Percentiles rank a stretch among this genome's conserved stretches.
Conservation (phyloP, 78 protist genomes). For the Monocercomonoides exilis region DNA sequence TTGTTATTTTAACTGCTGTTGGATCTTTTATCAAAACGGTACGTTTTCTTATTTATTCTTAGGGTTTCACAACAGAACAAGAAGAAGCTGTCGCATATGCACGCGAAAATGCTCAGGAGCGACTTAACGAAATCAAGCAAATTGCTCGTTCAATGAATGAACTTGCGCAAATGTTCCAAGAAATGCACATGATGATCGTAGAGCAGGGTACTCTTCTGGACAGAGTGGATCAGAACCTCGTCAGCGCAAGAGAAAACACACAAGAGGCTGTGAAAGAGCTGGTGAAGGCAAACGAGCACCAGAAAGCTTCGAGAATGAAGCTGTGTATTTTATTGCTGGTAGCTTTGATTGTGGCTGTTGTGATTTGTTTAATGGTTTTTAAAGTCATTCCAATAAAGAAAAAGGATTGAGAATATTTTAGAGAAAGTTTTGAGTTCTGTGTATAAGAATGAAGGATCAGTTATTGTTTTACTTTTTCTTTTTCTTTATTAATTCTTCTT, state of each 20-base stretch:
- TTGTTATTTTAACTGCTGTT: too few relatives aligned
- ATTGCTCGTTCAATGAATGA: not conserved
- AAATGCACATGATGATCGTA: not conserved
- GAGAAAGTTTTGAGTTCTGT: too few relatives aligned
- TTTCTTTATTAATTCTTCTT: too few relatives aligned
- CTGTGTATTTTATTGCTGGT: not conserved
- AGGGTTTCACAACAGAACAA: not conserved
- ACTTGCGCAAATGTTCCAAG: not conserved
- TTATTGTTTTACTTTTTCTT: too few relatives aligned
- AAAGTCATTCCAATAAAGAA: too few relatives aligned
- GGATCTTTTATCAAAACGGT: not conserved
- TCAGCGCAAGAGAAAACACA: not conserved
- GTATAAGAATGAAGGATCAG: too few relatives aligned
- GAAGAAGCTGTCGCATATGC: not conserved
- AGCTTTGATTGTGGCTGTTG: not conserved
- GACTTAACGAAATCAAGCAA: not conserved
- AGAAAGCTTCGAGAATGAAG: not conserved
- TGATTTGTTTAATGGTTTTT: not conserved
- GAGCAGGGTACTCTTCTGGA: constrained; percentile 6
- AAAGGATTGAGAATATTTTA: too few relatives aligned
- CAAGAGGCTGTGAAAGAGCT: not conserved
- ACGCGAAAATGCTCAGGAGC: not conserved
- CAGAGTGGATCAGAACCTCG: not conserved
- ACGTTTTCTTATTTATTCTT: not conserved
- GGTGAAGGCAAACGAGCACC: not conserved